Evolutionary conservation across 2,329 filamentous ascomycete species (phyloP).

Genomic region (Emmonsiellopsis sp.): DNA sequence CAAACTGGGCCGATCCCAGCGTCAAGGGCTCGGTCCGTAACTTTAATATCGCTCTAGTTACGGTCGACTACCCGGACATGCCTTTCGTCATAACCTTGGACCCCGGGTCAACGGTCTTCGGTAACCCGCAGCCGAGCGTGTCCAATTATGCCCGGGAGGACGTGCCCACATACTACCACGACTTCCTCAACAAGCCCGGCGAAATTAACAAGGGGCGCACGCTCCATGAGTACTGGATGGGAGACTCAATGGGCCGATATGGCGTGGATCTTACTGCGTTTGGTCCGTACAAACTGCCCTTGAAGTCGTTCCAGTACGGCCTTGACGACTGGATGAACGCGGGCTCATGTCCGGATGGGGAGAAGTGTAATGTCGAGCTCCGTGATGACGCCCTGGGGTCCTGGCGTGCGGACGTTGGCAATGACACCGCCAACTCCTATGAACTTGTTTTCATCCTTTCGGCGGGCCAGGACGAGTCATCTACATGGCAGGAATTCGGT

Average conservation of each 20-base stretch:
- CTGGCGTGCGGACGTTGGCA: constrained; percentile 12
- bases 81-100: constrained; percentile 9
- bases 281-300: constrained; percentile 10
- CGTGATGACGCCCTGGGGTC: constrained; percentile 9
- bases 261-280: constrained; percentile 13
- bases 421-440: constrained; percentile 8
- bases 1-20: constrained; percentile 10
- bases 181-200: constrained; percentile 12
- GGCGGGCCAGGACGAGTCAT: constrained; percentile 11
- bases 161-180: constrained; percentile 10
- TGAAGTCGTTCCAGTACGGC: constrained; percentile 10
- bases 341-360: constrained; percentile 7
- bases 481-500: constrained; percentile 13
- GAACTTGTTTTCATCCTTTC: constrained; percentile 14
- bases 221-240: constrained; percentile 14
- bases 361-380: constrained; percentile 8
- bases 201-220: constrained; percentile 11
- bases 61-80: constrained; percentile 10
- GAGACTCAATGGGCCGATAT: constrained; percentile 11
- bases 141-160: constrained; percentile 8
- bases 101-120: constrained; percentile 7
- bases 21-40: constrained; percentile 11
- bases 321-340: constrained; percentile 8
- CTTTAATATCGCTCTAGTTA: constrained; percentile 12
- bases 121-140: constrained; percentile 9